Evolutionary conservation across 257 asterid genomes (phyloP), one percentile per base, ranked within the genome.

Genomic region (Hygrophila difformis): DNA sequence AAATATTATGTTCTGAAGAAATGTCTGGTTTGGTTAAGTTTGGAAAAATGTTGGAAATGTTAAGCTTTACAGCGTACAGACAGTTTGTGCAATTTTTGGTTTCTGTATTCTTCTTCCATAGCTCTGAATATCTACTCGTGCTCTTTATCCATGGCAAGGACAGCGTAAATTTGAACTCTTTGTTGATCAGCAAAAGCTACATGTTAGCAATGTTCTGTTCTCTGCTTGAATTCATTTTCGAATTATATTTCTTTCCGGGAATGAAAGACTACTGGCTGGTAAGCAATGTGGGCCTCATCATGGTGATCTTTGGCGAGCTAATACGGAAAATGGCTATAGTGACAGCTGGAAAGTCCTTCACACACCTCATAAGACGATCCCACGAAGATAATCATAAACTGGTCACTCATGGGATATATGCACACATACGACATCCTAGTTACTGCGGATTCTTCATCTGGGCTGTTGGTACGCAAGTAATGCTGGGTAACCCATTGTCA

Each of bases 401-500:
- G 69, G 74, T 78, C 3, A 78, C 70, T 0, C 53, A 59, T 43
- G 84, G 88, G 52, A 47, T 72, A 13, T 78, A 75, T 60, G 56
- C 22, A 39, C 64, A 48, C 48, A 39, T 72, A 19, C 71, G 81
- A 0, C 88, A 78, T 45, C 88, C 88, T 0, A 61, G 84, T 53
- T 78, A 78, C 35, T 52, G 56, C n/a, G n/a, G n/a, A n/a, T n/a
- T n/a, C n/a, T n/a, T n/a, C n/a, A n/a, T n/a, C n/a, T n/a, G n/a
- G n/a, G 2, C 64, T 64, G 38, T 63, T 39, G 70, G 70, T 15
- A 63, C 63, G 24, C 69, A 63, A 40, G 21, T 63, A 38, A 63
- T 79, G 89, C 66, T 79, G 13, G 75, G 89, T 40, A 79, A 72
- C 53, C 88, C 84, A 2, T 9, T 72, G 13, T 75, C 88, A 5